A percentile compares a stretch with the other conserved stretches of the same genome.
Evolutionary conservation across 768 basidiomycete genomes (phyloP).

Genomic region (Tremella yokohamensis): DNA sequence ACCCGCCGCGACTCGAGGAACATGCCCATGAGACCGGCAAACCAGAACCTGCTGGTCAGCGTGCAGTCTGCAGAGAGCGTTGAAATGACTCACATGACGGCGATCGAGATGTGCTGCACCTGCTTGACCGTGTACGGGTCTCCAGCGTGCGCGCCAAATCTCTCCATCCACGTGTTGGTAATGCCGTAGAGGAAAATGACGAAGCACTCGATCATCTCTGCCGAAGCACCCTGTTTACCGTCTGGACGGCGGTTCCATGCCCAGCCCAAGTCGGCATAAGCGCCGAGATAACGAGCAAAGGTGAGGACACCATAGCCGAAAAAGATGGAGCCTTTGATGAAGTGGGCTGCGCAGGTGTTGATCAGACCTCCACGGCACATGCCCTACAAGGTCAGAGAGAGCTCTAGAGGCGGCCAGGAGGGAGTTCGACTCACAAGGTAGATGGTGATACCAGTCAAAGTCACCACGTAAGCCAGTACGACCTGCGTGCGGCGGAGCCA

Average conservation of each 20-base stretch:
- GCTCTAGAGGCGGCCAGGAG: too few species aligned
- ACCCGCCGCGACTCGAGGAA: slow-evolving; percentile 74
- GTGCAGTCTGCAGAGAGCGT: neutral
- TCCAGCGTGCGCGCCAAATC: slow-evolving; percentile 75
- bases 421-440: slow-evolving; percentile 57
- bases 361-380: slow-evolving; percentile 73
- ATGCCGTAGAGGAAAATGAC: slow-evolving; percentile 80
- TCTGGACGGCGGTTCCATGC: slow-evolving; percentile 70
- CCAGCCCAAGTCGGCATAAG: slow-evolving; percentile 83
- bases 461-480: slow-evolving; percentile 65
- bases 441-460: slow-evolving; percentile 67
- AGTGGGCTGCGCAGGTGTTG: slow-evolving; percentile 73
- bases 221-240: slow-evolving; percentile 27
- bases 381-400: slow-evolving; percentile 54
- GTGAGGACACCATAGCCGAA: slow-evolving; percentile 83
- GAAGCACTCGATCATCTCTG: slow-evolving; percentile 52
- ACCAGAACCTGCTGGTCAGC: slow-evolving; percentile 72
- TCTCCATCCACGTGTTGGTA: slow-evolving; percentile 96
- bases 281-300: slow-evolving; percentile 91
- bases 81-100: slow-evolving; percentile 54
- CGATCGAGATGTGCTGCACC: slow-evolving; percentile 90
- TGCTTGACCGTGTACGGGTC: slow-evolving; percentile 86
- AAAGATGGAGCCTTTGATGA: slow-evolving; percentile 84
- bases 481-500: slow-evolving; percentile 62
- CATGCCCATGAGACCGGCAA: slow-evolving; percentile 84